A percentile compares a stretch with the other conserved stretches of the same genome.
These are phyloP conservation scores for Prillingera fragicola DNA, from an alignment of 1,284 basidiomycete genomes.

Conservation along the genomic window DNA sequence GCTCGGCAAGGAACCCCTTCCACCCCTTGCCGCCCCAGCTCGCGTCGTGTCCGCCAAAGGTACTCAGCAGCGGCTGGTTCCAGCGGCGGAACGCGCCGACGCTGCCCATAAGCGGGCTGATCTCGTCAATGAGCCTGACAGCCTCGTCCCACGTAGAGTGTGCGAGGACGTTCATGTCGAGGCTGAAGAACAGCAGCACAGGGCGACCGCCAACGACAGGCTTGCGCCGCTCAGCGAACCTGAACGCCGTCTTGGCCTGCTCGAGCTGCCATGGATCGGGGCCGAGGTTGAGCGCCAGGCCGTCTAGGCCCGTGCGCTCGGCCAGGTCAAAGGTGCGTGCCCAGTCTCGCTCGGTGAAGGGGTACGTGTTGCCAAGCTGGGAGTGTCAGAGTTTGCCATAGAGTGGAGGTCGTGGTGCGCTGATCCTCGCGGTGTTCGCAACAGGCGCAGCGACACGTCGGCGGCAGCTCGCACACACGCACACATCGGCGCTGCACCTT, in stretches of 20 bases:
- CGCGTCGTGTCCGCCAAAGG: slow-evolving; percentile 39
- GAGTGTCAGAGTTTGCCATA: background rate
- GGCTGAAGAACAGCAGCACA: slow-evolving; percentile 39
- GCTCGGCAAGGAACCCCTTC: slow-evolving; percentile 28
- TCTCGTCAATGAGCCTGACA: slow-evolving; percentile 17
- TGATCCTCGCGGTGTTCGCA: too few species aligned
- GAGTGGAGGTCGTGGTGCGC: too few species aligned
- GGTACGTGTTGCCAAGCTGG: slow-evolving; percentile 48
- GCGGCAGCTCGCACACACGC: too few species aligned
- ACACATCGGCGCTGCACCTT: background rate
- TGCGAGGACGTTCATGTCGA: slow-evolving; percentile 46
- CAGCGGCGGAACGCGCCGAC: slow-evolving; percentile 19
- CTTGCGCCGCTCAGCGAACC: slow-evolving; percentile 11
- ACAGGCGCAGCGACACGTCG: too few species aligned
- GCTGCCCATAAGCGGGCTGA: slow-evolving; percentile 15
- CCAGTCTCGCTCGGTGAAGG: slow-evolving; percentile 43
- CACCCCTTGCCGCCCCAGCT: slow-evolving; percentile 36
- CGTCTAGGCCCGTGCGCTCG: slow-evolving; percentile 42
- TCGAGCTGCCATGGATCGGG: slow-evolving; percentile 44
- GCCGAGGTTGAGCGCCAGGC: slow-evolving; percentile 46
- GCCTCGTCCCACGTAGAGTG: slow-evolving; percentile 20
- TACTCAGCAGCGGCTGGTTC: slow-evolving; percentile 28
- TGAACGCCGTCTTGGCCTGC: slow-evolving; percentile 39
- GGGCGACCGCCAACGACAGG: too few species aligned
- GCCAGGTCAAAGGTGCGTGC: slow-evolving; percentile 36